Base-by-base conservation (phyloP, 192 early-diverging fungal species). In the Oehlia diaphana region DNA sequence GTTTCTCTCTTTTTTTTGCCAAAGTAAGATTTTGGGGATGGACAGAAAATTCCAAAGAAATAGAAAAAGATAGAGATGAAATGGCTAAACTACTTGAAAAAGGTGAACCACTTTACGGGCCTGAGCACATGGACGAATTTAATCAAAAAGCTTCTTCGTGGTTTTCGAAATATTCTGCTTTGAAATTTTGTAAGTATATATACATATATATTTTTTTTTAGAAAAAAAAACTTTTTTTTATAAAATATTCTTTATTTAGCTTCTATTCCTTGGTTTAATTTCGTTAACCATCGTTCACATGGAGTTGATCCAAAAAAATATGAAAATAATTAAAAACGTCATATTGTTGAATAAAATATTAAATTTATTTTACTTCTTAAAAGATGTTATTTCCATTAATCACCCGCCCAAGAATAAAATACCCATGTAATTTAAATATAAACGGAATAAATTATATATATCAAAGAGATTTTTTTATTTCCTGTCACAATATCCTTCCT, bases 1-100 rank as follows among this genome's bases (percentile, higher is more conserved):
- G 0, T 58, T 31, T 21, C 53, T 21, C 53, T 19, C 19, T 58
- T 58, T 58, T 19, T 53, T 58, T 58, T 58, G 72, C 64, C 70
- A 49, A 81, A 94, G 92, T 92, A 63, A 91, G 97, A 81, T 99
- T 99, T 89, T 96, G 92, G 92, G 97, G 97, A 39, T 93, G 92
- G 87, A 85, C 83, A 31, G 97, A 99, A 84, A 99, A 99, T 84
- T 84, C 84, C 61, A 85, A 88, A 61, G 97, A 99, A 84, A 91
- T 90, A 44, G 88, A 84, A 72, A 91, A 84, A 86, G 90, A 93
- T 85, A 85, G 84, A 31, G 79, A 77, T 28, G 94, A 95, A 86
- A 90, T 92, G 85, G 76, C 71, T 31, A 86, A 89, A 62, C 85
- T 89, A 23, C 82, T 89, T 79, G 89, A 87, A 63, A 84, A 89